A percentile compares a stretch with the other conserved stretches of the same genome.
These are phyloP conservation scores for Metrosideros polymorpha DNA, from an alignment of 441 rosid genomes.

Conservation along the genomic window DNA sequence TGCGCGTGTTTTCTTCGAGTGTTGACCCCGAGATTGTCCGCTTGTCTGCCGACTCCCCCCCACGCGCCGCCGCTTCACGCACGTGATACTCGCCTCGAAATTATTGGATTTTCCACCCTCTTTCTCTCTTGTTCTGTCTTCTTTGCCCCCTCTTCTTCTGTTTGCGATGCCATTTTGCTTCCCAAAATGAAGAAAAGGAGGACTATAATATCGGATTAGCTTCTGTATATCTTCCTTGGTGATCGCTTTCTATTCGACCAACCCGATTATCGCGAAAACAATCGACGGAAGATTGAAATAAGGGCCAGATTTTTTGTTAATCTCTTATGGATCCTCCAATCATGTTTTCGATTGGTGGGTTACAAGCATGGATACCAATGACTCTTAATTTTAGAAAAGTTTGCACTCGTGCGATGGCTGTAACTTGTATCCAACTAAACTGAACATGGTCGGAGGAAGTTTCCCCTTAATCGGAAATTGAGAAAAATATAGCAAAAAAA, in stretches of 20 bases:
- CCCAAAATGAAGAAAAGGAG: neutral
- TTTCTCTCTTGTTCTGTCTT: rapidly evolving
- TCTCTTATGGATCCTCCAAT: rapidly evolving
- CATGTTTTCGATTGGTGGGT: neutral
- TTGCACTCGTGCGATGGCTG: rapidly evolving
- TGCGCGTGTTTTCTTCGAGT: neutral
- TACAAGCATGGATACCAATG: rapidly evolving
- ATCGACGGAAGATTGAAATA: neutral
- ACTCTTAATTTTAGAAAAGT: neutral
- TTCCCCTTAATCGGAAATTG: rapidly evolving
- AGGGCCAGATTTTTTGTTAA: too few species aligned
- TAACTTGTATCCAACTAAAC: neutral
- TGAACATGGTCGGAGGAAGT: neutral
- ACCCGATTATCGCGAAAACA: rapidly evolving
- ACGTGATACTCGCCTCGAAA: neutral
- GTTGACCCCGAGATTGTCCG: neutral
- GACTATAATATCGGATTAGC: neutral
- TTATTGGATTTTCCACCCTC: neutral
- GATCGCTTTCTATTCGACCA: rapidly evolving
- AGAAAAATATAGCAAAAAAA: rapidly evolving
- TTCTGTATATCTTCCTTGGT: rapidly evolving
- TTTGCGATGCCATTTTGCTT: neutral
- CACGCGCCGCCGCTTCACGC: neutral
- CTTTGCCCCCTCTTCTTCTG: neutral
- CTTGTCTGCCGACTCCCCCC: neutral